Percentiles rank a stretch among this genome's conserved stretches.
Evolutionary conservation across 192 early-diverging fungal species (phyloP).

Genomic region (Powellomyces hirtus): DNA sequence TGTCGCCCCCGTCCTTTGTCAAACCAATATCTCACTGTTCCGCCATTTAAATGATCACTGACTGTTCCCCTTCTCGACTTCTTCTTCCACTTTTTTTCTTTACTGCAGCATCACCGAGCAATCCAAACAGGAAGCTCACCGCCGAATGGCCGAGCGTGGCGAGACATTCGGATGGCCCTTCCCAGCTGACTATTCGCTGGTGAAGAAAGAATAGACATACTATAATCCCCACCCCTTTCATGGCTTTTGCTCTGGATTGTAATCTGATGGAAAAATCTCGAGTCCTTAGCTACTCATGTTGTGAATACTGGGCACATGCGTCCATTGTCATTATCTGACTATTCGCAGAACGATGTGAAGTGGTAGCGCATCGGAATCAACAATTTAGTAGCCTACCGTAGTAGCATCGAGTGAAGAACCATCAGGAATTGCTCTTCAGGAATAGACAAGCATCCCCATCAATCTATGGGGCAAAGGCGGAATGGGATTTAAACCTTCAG

Average conservation of each 20-base stretch:
- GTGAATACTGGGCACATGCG: no score
- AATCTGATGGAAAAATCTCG: no score
- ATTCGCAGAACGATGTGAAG: no score
- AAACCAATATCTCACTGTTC: neutral
- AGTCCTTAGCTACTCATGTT: no score
- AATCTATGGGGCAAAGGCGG: no score
- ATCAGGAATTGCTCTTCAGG: no score
- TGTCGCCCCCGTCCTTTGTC: neutral
- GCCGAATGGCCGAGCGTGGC: conserved; percentile 33
- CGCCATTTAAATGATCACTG: neutral
- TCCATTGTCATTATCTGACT: no score
- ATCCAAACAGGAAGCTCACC: conserved; percentile 36
- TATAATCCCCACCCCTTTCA: neutral
- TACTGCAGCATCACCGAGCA: conserved; percentile 25
- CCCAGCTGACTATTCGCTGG: conserved; percentile 31
- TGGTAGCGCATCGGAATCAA: no score
- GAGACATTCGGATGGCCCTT: conserved; percentile 46
- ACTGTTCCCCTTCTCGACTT: neutral
- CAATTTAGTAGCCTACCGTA: no score
- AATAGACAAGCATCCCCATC: no score
- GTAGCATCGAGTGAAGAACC: no score
- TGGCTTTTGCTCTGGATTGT: neutral
- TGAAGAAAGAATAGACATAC: conserved; percentile 14
- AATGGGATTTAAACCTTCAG: no score
- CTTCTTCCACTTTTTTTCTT: neutral